These are phyloP conservation scores for Phylloporus sp. DNA, from an alignment of 768 basidiomycete genomes.

Conservation along the genomic window DNA sequence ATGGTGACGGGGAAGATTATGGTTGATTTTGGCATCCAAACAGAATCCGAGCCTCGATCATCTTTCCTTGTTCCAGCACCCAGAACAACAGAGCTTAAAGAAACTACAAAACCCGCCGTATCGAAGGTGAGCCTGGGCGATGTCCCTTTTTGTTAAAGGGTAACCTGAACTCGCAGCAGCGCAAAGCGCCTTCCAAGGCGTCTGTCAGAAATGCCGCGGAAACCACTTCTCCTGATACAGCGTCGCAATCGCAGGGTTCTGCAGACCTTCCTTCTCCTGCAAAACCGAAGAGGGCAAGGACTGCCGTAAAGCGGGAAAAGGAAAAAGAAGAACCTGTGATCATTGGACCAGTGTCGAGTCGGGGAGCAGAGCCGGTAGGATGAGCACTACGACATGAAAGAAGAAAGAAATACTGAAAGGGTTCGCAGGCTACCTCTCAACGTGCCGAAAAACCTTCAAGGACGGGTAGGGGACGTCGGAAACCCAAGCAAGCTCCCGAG, in stretches of 20 bases:
- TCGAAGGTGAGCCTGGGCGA: slow-evolving; percentile 16
- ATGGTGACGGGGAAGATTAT: slow-evolving; percentile 10
- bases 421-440: slow-evolving; percentile 8
- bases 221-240: slow-evolving; percentile 5
- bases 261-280: slow-evolving; percentile 21
- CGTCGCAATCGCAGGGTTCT: slow-evolving; percentile 13
- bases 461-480: slow-evolving; percentile 23
- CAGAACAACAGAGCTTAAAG: slow-evolving; percentile 18
- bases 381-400: not conserved
- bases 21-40: slow-evolving; percentile 26
- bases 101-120: slow-evolving; percentile 14
- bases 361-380: slow-evolving; percentile 16
- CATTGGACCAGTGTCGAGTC: slow-evolving; percentile 3
- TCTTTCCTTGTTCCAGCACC: slow-evolving; percentile 2
- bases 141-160: not conserved
- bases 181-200: slow-evolving; percentile 25
- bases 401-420: slow-evolving; percentile 2
- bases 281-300: slow-evolving; percentile 30
- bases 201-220: slow-evolving; percentile 17
- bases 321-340: slow-evolving; percentile 21
- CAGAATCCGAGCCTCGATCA: slow-evolving; percentile 19
- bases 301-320: slow-evolving; percentile 25
- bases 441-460: slow-evolving; percentile 14
- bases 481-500: slow-evolving; percentile 10
- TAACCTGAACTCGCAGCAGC: slow-evolving; percentile 19